Percentiles rank a stretch among this genome's conserved stretches.
These are phyloP conservation scores for Pyronema omphalodes DNA, from an alignment of 495 filamentous ascomycete genomes.

Conservation along the genomic window DNA sequence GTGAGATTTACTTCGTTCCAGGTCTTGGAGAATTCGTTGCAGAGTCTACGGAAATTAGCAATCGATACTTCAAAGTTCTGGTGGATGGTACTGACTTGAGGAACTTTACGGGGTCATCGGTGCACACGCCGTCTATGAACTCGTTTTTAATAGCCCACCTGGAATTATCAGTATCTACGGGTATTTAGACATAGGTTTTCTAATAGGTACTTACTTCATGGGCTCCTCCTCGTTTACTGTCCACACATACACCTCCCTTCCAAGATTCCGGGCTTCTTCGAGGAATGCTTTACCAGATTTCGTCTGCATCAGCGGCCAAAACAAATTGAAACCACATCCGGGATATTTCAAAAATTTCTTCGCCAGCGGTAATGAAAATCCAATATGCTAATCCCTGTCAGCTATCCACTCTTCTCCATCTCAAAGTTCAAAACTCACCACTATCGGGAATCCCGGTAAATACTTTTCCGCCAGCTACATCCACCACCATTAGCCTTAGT, in stretches of 20 bases:
- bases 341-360: constrained; percentile 44
- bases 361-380: constrained; percentile 49
- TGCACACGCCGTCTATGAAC: constrained; percentile 32
- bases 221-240: constrained; percentile 57
- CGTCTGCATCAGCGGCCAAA: constrained; percentile 44
- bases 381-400: constrained; percentile 38
- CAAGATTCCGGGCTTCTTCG: constrained; percentile 34
- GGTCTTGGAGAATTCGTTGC: too few relatives aligned
- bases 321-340: constrained; percentile 55
- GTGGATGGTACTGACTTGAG: constrained; percentile 22
- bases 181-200: neutral
- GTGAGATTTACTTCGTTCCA: too few relatives aligned
- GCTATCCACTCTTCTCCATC: neutral
- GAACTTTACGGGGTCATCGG: constrained; percentile 36
- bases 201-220: constrained; percentile 42
- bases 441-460: constrained; percentile 48
- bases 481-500: neutral
- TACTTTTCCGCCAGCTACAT: constrained; percentile 27
- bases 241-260: constrained; percentile 53
- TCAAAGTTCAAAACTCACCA: constrained; percentile 16
- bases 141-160: constrained; percentile 25
- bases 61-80: too few relatives aligned
- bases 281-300: constrained; percentile 46
- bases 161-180: neutral
- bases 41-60: too few relatives aligned